Percentiles rank a stretch among this genome's conserved stretches.
Evolutionary conservation across 345 rosid genomes (phyloP).

Genomic region (Citrus medica): DNA sequence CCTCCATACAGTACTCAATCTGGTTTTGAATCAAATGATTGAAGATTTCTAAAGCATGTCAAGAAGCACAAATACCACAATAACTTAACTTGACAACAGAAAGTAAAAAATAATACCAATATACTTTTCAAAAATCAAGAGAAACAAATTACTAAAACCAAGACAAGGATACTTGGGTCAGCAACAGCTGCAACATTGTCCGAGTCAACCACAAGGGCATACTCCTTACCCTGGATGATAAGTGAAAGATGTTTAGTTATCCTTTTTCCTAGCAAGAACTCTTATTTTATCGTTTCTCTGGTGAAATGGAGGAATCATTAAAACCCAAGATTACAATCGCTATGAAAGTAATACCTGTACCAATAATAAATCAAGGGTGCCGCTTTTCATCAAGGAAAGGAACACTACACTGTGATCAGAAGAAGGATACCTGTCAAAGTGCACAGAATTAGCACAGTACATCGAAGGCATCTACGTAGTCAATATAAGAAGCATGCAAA

Average conservation of each 20-base stretch:
- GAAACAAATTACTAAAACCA: conserved; percentile 11
- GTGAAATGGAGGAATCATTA: neutral
- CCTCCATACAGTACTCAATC: conserved; percentile 61
- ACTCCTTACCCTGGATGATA: conserved; percentile 62
- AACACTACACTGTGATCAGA: conserved; percentile 30
- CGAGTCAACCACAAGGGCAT: conserved; percentile 36
- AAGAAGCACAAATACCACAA: conserved; percentile 29
- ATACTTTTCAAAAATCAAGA: neutral
- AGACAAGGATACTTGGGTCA: conserved; percentile 56
- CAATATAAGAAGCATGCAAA: neutral
- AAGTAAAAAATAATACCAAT: neutral
- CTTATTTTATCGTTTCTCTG: neutral
- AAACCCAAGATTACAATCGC: neutral
- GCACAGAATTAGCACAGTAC: neutral
- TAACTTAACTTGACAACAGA: neutral
- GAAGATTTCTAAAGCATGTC: conserved; percentile 44
- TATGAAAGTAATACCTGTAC: conserved; percentile 38
- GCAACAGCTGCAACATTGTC: conserved; percentile 33
- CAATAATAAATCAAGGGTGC: conserved; percentile 42
- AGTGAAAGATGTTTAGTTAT: neutral
- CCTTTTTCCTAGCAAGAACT: neutral
- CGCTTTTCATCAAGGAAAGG: conserved; percentile 39
- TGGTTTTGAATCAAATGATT: conserved; percentile 45
- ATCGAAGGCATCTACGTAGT: neutral
- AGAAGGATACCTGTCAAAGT: conserved; percentile 34